Evolutionary conservation across 345 rosid species (phyloP).

Genomic region (Angophora floribunda): DNA sequence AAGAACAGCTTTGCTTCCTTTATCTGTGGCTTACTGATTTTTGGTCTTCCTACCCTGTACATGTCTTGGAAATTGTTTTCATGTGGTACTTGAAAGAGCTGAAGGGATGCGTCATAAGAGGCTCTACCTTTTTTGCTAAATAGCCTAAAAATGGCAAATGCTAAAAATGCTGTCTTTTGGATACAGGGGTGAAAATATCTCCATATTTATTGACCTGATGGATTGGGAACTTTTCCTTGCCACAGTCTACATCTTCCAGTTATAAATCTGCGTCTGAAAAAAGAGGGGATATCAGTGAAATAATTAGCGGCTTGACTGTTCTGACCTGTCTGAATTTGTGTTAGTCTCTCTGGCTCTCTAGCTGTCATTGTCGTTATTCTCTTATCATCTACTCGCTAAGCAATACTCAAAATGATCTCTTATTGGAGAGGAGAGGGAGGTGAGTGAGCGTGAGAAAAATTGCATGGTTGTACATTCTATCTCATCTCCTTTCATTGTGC

Average conservation of each 20-base stretch:
- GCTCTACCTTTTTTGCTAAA: not conserved
- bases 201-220: not conserved
- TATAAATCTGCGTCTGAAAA: not conserved
- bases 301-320: not conserved
- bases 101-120: not conserved
- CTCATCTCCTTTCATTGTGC: not conserved
- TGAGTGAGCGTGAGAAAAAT: not conserved
- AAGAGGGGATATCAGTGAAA: not conserved
- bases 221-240: not conserved
- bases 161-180: not conserved
- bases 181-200: not conserved
- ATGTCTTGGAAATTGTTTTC: not conserved
- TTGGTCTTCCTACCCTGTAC: not conserved
- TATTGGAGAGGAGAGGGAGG: not conserved
- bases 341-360: not conserved
- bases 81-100: not conserved
- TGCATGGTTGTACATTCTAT: not conserved
- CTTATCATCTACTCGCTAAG: not conserved
- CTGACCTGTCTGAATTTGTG: not conserved
- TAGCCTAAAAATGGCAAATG: not conserved
- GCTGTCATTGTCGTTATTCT: not conserved
- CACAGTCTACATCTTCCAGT: not conserved
- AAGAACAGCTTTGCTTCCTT: not conserved
- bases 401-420: not conserved
- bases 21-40: not conserved